Conservation (phyloP, 2,329 filamentous ascomycete species). For the Podosphaera xanthii region DNA sequence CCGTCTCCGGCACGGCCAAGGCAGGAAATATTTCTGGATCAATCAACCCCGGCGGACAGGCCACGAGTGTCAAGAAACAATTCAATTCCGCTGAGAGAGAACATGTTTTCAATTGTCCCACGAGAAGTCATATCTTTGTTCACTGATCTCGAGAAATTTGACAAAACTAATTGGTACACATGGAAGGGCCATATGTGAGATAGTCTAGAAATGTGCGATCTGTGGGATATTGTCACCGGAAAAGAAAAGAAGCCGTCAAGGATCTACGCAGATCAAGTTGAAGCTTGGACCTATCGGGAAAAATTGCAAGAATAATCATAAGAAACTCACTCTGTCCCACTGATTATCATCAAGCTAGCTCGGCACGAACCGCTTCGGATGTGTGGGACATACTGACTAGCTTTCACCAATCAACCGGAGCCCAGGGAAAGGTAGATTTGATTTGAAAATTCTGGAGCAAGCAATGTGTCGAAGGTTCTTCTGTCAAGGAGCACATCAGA, state of each 20-base stretch:
- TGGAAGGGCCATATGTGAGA: neutral
- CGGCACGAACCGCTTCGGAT: neutral
- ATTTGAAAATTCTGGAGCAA: neutral
- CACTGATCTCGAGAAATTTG: neutral
- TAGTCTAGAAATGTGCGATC: neutral
- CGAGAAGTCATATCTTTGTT: neutral
- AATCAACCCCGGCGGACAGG: neutral
- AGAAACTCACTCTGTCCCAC: neutral
- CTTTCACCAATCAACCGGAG: neutral
- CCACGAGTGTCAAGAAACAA: neutral
- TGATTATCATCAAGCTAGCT: neutral
- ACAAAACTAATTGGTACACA: neutral
- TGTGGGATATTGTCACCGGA: neutral
- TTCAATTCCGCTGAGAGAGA: neutral
- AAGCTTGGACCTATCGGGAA: neutral
- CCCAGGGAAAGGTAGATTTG: neutral
- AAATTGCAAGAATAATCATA: neutral
- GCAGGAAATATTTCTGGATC: neutral
- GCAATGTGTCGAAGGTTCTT: neutral
- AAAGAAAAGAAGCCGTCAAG: neutral
- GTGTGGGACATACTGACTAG: neutral
- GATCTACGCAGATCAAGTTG: neutral
- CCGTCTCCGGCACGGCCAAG: neutral
- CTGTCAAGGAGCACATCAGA: neutral
- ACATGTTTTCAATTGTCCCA: neutral